These are phyloP conservation scores for Yarrowia sp. DNA, from an alignment of 805 yeast genomes.

Conservation along the genomic window DNA sequence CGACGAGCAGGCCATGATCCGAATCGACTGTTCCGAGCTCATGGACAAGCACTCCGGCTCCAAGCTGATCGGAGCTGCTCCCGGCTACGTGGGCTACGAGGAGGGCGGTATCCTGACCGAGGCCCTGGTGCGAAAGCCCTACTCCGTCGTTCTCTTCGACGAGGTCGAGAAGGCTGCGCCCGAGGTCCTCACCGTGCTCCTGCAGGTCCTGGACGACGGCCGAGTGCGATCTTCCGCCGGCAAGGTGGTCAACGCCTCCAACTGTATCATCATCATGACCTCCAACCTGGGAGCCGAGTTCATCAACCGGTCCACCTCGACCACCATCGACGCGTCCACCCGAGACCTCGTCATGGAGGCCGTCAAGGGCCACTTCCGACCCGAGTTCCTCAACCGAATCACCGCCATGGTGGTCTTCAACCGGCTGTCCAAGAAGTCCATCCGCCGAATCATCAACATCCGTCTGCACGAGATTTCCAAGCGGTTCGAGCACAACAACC, in stretches of 20 bases:
- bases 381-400: constrained; percentile 95
- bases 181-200: constrained; percentile 85
- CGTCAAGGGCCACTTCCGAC: constrained; percentile 88
- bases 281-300: constrained; percentile 95
- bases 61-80: constrained; percentile 93
- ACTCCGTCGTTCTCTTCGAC: constrained; percentile 93
- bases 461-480: constrained; percentile 81
- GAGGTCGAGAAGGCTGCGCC: constrained; percentile 99
- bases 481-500: constrained; percentile 82
- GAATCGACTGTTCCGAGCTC: constrained; percentile 96
- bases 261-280: constrained; percentile 91
- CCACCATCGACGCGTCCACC: constrained; percentile 61
- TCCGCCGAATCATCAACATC: constrained; percentile 84
- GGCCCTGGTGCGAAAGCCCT: constrained; percentile 85
- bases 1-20: constrained; percentile 93
- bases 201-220: constrained; percentile 95
- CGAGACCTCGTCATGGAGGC: constrained; percentile 77
- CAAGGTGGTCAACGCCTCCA: constrained; percentile 87
- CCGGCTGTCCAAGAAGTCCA: constrained; percentile 86
- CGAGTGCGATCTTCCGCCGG: constrained; percentile 94
- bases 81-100: constrained; percentile 95
- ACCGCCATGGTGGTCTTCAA: constrained; percentile 91
- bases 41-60: constrained; percentile 95
- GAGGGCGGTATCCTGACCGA: constrained; percentile 97
- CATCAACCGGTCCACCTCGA: constrained; percentile 62